Conservation (phyloP, 495 filamentous ascomycete species). For the Durotheca rogersii region DNA sequence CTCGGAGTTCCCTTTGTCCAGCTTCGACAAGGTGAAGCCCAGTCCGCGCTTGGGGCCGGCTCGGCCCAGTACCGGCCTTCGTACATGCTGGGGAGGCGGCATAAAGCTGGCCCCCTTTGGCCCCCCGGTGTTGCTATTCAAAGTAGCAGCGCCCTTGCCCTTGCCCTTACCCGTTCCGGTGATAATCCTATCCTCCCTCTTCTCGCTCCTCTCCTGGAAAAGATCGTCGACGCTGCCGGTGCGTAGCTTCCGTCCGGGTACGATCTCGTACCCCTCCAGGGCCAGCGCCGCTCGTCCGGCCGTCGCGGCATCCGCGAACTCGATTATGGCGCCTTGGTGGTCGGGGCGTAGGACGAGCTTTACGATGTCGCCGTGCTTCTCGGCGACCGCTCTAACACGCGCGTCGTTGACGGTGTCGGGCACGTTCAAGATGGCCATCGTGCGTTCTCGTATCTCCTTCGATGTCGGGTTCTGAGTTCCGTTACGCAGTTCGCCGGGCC, state of each 20-base stretch:
- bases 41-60: slow-evolving; percentile 59
- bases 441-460: slow-evolving; percentile 50
- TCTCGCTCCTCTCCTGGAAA: slow-evolving; percentile 59
- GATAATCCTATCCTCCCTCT: slow-evolving; percentile 51
- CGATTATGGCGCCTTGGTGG: slow-evolving; percentile 84
- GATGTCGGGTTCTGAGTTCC: slow-evolving; percentile 25
- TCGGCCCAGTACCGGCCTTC: slow-evolving; percentile 57
- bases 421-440: slow-evolving; percentile 63
- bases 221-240: slow-evolving; percentile 71
- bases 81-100: slow-evolving; percentile 54
- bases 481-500: slow-evolving; percentile 16
- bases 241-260: slow-evolving; percentile 60
- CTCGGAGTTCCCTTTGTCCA: slow-evolving; percentile 32
- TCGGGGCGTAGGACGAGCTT: slow-evolving; percentile 71
- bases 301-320: slow-evolving; percentile 67
- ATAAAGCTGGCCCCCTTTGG: slow-evolving; percentile 40
- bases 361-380: slow-evolving; percentile 62
- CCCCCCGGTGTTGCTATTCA: slow-evolving; percentile 40
- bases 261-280: slow-evolving; percentile 71
- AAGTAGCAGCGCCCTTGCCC: slow-evolving; percentile 31
- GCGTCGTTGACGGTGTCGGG: slow-evolving; percentile 72
- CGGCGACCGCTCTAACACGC: slow-evolving; percentile 64
- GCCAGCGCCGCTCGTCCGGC: slow-evolving; percentile 74
- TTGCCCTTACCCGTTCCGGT: slow-evolving; percentile 43
- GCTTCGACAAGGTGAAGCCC: too few relatives aligned